phyloP scores from a whole-genome alignment of 2,329 filamentous ascomycete genomes.

The Ophiostoma perfectum region DNA sequence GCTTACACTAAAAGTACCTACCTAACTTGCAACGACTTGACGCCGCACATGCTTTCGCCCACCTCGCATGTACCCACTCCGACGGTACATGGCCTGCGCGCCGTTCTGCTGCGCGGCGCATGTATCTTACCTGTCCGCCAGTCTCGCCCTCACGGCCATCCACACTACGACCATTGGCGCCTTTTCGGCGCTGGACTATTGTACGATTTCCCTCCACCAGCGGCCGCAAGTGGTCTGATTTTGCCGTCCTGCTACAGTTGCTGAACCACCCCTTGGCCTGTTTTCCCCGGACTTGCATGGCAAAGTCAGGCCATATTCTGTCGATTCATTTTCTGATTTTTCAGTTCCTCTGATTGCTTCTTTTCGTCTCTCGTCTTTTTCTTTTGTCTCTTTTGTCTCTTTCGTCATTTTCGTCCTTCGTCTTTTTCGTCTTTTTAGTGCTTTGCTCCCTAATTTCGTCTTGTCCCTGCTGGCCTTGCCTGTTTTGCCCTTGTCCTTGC shows the following conservation, averaged over 20 bases:
- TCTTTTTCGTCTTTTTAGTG: not conserved
- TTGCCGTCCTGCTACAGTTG: constrained; percentile 24
- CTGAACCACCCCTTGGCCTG: constrained; percentile 23
- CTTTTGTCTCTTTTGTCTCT: not conserved
- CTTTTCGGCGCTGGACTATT: constrained; percentile 21
- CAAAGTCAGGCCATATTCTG: constrained; percentile 27
- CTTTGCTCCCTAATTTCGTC: not conserved
- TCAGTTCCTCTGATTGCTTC: not conserved
- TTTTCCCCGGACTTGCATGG: constrained; percentile 24
- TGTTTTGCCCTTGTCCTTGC: not conserved
- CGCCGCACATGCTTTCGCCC: constrained; percentile 2
- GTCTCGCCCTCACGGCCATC: constrained; percentile 15
- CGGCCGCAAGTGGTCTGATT: constrained; percentile 27
- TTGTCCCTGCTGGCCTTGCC: constrained; percentile 1
- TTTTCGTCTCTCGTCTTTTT: not conserved
- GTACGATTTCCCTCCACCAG: constrained; percentile 27
- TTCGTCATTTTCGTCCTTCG: not conserved
- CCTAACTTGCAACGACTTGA: not conserved
- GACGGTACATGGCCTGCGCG: not conserved
- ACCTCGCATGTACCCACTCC: not conserved
- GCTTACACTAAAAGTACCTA: not conserved
- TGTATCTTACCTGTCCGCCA: not conserved
- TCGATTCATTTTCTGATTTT: constrained; percentile 19
- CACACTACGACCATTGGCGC: constrained; percentile 23
- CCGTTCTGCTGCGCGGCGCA: not conserved